Evolutionary conservation across 169 alveolate species (phyloP), one percentile per base, ranked within the genome.

Genomic region (Eimeria falciformis): DNA sequence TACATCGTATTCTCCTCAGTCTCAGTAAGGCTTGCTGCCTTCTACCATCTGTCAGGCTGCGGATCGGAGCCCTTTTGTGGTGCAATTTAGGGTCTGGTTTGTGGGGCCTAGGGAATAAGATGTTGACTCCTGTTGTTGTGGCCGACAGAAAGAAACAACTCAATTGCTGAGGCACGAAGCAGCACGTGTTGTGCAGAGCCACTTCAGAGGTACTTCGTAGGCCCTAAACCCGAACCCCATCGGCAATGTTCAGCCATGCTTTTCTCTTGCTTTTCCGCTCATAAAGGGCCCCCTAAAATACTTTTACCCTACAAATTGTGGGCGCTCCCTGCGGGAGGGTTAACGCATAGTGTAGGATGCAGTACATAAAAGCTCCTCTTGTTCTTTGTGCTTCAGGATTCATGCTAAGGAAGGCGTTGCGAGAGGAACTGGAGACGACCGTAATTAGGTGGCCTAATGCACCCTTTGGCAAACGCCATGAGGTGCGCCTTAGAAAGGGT

Each of bases 391-490:
- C 17, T 77, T 4, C 69, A 77, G 86, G 86, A 11, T 77, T 47
- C n/a, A 14, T 77, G 69, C 46, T 77, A 23, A 47, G 86, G 12
- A 77, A 50, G 17, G 86, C 68, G 17, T 66, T 77, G n/a, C 43
- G 69, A 23, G 86, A 77, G 69, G 86, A 77, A 66, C 69, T 77
- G 65, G 62, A 77, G 23, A 77, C 86, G 47, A 77, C 86, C 5
- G 86, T 77, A 40, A 77, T 77, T 55, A 6, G 86, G 69, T 77
- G 86, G 86, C 45, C 37, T 23, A 50, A 77, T 27, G 62, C 86
- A 21, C 86, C 86, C 68, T 37, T 33, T 11, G 86, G 86, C 69
- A 45, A 77, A 33, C 33, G 46, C 69, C 86, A 45, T 47, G 86
- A 77, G 86, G 86, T 77, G 23, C 14, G 86, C 47, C n/a, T 68